Evolutionary conservation across 2,329 filamentous ascomycete species (phyloP), one percentile per base, ranked within the genome.

Genomic region (Colletotrichum sublineola): DNA sequence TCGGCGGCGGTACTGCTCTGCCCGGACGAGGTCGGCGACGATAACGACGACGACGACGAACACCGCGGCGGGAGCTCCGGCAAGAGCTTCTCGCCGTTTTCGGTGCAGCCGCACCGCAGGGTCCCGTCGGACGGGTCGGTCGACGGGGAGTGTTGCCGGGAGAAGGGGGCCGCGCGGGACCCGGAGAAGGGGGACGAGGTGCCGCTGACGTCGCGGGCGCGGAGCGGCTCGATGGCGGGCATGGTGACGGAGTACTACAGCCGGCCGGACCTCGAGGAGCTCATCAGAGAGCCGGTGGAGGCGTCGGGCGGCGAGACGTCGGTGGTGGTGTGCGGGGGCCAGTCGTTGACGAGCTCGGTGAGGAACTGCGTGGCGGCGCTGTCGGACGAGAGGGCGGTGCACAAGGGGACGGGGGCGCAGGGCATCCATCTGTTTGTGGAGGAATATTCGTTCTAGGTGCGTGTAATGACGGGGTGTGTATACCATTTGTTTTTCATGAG

Each of bases 351-450:
- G 1, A 82, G 87, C 2, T 81, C 81, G 57, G 86, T 88, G 18
- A 82, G 89, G 68, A 91, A 89, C 74, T 86, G 83, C 68, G 88
- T 91, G 3, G 86, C 86, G 2, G 81, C 80, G 40, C 73, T 91
- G 73, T 89, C 88, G 65, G 89, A 91, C 75, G 89, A 91, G 80
- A 81, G 89, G 52, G 89, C 87, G 0, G 89, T 91, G 31, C 89
- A 91, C 77, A 91, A 91, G 78, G 89, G 89, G 6, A 91, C 88
- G 0, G 89, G 88, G 1, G 89, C 89, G 0, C 89, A 91, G 77
- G 89, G 89, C 0, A 91, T 91, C 52, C 85, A 87, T 77, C 76
- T 91, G 67, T 86, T 89, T 77, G 88, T 88, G 0, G 89, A 91
- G 74, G 89, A 91, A 77, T 91, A 90, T 78, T 84, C 84, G 33